Base-by-base conservation (phyloP, 2,329 filamentous ascomycete species). In the Aspergillus jensenii region DNA sequence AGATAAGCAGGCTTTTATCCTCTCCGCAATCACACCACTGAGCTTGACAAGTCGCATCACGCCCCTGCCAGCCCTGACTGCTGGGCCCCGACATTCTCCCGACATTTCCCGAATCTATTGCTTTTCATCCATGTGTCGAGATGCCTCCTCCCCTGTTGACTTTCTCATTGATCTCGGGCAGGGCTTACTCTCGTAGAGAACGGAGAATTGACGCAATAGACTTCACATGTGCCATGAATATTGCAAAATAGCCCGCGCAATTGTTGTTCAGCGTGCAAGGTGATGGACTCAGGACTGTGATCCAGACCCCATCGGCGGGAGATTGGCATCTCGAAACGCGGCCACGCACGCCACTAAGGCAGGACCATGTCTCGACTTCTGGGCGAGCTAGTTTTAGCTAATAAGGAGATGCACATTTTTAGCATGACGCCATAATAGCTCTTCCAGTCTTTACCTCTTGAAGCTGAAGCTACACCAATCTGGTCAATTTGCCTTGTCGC, bases 271-370 rank as follows among this genome's bases (percentile, higher is more conserved):
- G 15, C 23, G 21, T 2, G 5, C 25, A n/a, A 15, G 21, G 45
- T 27, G 4, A 7, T 15, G 27, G 12, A 33, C 8, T 19, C 25
- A 17, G n/a, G 17, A 8, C 6, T 11, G 2, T 47, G 45, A 47
- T 33, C 45, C 46, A 35, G 46, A 19, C 5, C 37, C 31, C 35
- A 59, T 45, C 47, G 37, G 60, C 64, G 64, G 64, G 64, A 66
- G 64, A 66, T 66, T 62, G 63, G 55, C 62, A 56, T 66, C 63
- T 62, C 63, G 61, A 64, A 62, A 62, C 55, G 53, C 58, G 59
- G 63, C 63, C 58, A 59, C 58, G 62, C 55, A 60, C 60, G 62
- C 62, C 64, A 65, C 64, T 63, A 61, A 64, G 52, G 62, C 62
- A 66, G 59, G 55, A 55, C 63, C 56, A 59, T 63, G 62, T 65